Evolutionary conservation across 1,139 yeast genomes (phyloP).

Genomic region (Fermentozyma sake): DNA sequence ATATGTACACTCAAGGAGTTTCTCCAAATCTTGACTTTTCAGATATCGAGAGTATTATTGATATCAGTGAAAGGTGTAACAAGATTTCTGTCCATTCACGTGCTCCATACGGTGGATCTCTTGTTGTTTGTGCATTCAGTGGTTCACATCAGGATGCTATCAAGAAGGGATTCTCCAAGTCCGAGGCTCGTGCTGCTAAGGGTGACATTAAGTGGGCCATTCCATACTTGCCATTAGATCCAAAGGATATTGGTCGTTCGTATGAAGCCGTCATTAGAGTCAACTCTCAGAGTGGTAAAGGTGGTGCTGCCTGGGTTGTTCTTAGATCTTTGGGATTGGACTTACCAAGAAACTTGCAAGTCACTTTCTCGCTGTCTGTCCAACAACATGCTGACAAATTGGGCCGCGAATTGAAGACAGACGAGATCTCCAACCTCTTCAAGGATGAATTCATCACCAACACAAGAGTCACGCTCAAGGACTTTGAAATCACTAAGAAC

Average conservation of each 20-base stretch:
- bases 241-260: conserved; percentile 45
- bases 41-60: conserved; percentile 37
- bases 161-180: conserved; percentile 40
- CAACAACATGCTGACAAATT: conserved; percentile 37
- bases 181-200: conserved; percentile 20
- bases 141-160: conserved; percentile 51
- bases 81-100: conserved; percentile 45
- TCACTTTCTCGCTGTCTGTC: conserved; percentile 36
- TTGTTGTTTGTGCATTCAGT: conserved; percentile 47
- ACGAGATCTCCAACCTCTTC: conserved; percentile 38
- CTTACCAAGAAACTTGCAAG: conserved; percentile 45
- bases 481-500: conserved; percentile 30
- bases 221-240: conserved; percentile 49
- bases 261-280: conserved; percentile 51
- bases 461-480: conserved; percentile 25
- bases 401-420: conserved; percentile 44
- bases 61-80: conserved; percentile 43
- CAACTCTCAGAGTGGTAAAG: conserved; percentile 49
- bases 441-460: conserved; percentile 28
- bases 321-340: conserved; percentile 45
- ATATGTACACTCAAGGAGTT: conserved; percentile 45
- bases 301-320: conserved; percentile 50
- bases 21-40: conserved; percentile 43
- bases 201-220: conserved; percentile 33
- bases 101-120: conserved; percentile 47